Base-by-base conservation (phyloP, 139 green algal species). In the Tetradesmus obliquus region DNA sequence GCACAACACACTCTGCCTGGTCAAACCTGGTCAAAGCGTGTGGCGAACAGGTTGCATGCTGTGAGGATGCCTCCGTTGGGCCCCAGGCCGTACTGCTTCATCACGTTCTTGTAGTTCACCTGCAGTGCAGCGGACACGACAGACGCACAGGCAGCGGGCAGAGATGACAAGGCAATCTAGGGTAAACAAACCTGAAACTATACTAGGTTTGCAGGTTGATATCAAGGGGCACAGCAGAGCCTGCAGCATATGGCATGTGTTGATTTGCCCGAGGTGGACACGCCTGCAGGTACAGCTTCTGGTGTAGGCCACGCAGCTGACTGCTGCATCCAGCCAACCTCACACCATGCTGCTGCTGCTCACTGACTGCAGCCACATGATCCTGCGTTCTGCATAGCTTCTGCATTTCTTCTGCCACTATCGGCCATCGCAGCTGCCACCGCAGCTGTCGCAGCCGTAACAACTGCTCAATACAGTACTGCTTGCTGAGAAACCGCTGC, bases 51-150 rank as follows among this genome's bases (percentile, higher is more conserved):
- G 94, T 99, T 99, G 79, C 98, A 96, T 0, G 98, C 97, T 2
- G 98, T 99, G 10, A 99, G 95, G 93, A 99, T 99, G 87, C 94
- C 98, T 5, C 98, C 98, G 91, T 99, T 99, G 45, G 98, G 98
- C 6, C 98, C 98, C 79, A 99, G 92, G 91, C 95, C 96, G 93
- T 99, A 99, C 91, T 99, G 92, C 92, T 98, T 98, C 98, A 99
- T 99, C 32, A 99, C 97, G 88, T 98, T 96, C 91, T 99, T 99
- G 95, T 99, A 99, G 87, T 99, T 97, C 1, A 99, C 96, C 96
- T 98, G 95, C 83, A 72, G 15, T 71, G 15, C 2, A 19, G 60
- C 3, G 66, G 32, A 45, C 32, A 45, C 32, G 13, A 17, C 66
- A 17, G 13, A 17, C 20, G 17, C 3, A 45, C 45, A 90, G 57